phyloP scores from a whole-genome alignment of 108 stramenopile species.

The Nitzschia inconspicua region DNA sequence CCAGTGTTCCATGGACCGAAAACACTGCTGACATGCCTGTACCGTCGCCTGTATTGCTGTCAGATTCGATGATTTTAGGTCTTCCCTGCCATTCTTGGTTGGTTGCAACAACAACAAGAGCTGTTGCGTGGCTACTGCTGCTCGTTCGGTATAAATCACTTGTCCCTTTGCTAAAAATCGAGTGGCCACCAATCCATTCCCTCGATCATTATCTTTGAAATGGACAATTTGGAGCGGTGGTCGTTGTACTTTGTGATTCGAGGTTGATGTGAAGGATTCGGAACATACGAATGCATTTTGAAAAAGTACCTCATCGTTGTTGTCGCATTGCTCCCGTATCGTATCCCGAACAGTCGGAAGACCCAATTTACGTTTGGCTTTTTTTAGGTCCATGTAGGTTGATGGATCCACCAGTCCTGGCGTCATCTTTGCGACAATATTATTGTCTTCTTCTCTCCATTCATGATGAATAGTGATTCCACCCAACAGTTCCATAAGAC shows the following conservation, averaged over 20 bases:
- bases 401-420: neutral
- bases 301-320: constrained; percentile 6
- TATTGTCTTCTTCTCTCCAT: neutral
- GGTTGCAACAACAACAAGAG: neutral
- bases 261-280: neutral
- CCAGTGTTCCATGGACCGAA: constrained; percentile 48
- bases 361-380: neutral
- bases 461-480: neutral
- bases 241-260: neutral
- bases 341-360: neutral
- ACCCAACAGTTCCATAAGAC: constrained; percentile 10
- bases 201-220: constrained; percentile 17
- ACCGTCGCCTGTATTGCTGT: constrained; percentile 3
- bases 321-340: neutral
- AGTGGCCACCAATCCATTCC: constrained; percentile 35
- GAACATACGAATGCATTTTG: constrained; percentile 9
- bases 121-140: constrained; percentile 11
- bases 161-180: constrained; percentile 23
- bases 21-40: constrained; percentile 52
- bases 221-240: constrained; percentile 29
- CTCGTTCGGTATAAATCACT: constrained; percentile 44
- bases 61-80: neutral
- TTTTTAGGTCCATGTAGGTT: neutral
- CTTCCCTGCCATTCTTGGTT: neutral
- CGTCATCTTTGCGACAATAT: neutral